Evolutionary conservation across 352 stramenopile genomes (phyloP).

Genomic region (Phytophthora brassicae): DNA sequence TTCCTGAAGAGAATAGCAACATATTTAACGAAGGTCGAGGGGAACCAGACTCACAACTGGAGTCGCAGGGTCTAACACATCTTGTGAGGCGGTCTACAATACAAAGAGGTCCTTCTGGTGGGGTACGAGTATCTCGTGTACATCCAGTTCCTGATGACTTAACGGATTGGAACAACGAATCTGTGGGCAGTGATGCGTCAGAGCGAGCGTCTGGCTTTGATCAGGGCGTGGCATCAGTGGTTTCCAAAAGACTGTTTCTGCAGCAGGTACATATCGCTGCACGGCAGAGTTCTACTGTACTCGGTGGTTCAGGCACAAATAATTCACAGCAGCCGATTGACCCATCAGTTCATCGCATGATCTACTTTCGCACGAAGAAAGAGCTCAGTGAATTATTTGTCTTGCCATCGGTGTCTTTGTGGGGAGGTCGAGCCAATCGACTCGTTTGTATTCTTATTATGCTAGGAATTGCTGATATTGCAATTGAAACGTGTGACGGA

Average conservation of each 20-base stretch:
- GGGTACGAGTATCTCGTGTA: conserved; percentile 10
- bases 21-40: background rate
- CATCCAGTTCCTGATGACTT: conserved; percentile 13
- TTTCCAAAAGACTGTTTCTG: conserved; percentile 24
- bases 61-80: background rate
- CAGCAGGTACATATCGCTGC: conserved; percentile 21
- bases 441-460: conserved; percentile 61
- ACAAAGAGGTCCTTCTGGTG: background rate
- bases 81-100: conserved; percentile 22
- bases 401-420: conserved; percentile 36
- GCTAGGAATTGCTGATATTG: conserved; percentile 46
- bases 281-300: conserved; percentile 10
- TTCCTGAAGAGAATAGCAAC: conserved; percentile 2
- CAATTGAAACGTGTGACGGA: conserved; percentile 66
- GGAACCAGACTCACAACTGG: background rate
- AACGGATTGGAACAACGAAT: background rate
- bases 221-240: background rate
- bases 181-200: conserved; percentile 4
- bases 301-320: background rate
- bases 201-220: conserved; percentile 6
- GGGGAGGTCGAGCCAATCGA: conserved; percentile 38
- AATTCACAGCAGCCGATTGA: conserved; percentile 16
- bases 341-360: conserved; percentile 35
- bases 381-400: conserved; percentile 46
- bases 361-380: conserved; percentile 46